Evolutionary conservation across 345 rosid genomes (phyloP), one percentile per base, ranked within the genome.

Genomic region (Eucalyptus urophylla): DNA sequence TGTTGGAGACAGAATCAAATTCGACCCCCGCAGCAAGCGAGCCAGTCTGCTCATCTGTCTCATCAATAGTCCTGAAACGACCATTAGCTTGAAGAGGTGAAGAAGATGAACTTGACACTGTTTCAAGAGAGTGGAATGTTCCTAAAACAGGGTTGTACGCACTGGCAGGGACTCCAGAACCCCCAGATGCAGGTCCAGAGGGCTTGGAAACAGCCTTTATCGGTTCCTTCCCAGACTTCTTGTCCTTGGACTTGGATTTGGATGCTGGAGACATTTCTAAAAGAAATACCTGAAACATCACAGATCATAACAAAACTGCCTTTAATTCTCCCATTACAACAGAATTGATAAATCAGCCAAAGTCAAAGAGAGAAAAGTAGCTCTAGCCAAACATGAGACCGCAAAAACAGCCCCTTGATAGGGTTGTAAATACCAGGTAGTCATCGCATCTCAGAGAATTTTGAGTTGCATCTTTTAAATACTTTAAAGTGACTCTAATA

Each of bases 1-100:
- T 97, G 72, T 97, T 97, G 15, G 99, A 97, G 86, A 96, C 90
- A 43, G 96, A 93, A 93, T 97, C 99, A 92, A 92, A 95, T 89
- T 96, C 98, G 37, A 92, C 87, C 90, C 95, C 97, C 90, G 86
- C 91, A 33, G 94, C 96, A 54, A 47, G 86, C 7, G 93, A 86
- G 31, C 93, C 92, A 67, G 93, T 87, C 86, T 95, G 93, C 88
- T 94, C 97, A 86, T 96, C 97, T 29, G 93, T 92, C 89, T 95
- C 99, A 89, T 97, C 98, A 89, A 95, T 95, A 88, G 92, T 96
- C 86, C 90, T 91, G 90, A 95, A 94, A 53, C 96, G 97, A 49
- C 97, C 96, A 93, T 95, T 95, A 86, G 25, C 88, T 47, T 95
- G 95, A 87, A 93, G 93, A 25, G 95, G 88, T 7, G 96, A 91